These are phyloP conservation scores for Arthroderma uncinatum DNA, from an alignment of 2,329 filamentous ascomycete genomes.

Conservation along the genomic window DNA sequence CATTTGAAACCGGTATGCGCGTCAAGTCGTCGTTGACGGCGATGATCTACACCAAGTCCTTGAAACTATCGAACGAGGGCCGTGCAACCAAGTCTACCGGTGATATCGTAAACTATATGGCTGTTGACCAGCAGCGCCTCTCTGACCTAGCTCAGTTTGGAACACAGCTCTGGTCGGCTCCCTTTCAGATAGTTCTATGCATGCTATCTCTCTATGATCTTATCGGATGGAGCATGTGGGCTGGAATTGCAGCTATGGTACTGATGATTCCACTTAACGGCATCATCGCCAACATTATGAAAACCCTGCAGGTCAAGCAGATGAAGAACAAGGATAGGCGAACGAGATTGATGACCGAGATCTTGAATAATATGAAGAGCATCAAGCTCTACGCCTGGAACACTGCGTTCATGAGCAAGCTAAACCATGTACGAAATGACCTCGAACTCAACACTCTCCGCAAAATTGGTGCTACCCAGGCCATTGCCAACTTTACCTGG, in stretches of 20 bases:
- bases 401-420: conserved; percentile 90
- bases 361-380: conserved; percentile 98
- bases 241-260: conserved; percentile 88
- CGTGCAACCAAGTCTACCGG: conserved; percentile 80
- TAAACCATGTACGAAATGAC: conserved; percentile 93
- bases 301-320: conserved; percentile 83
- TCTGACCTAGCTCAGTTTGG: conserved; percentile 93
- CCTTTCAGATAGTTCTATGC: conserved; percentile 90
- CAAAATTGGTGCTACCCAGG: conserved; percentile 89
- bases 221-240: conserved; percentile 91
- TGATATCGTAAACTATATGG: conserved; percentile 99
- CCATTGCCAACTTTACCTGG: conserved; percentile 96
- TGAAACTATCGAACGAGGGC: conserved; percentile 86
- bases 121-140: conserved; percentile 88
- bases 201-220: conserved; percentile 93
- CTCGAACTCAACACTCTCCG: conserved; percentile 88
- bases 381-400: conserved; percentile 99
- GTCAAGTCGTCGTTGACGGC: conserved; percentile 86
- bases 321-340: conserved; percentile 99
- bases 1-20: conserved; percentile 92
- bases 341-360: conserved; percentile 89
- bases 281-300: conserved; percentile 83
- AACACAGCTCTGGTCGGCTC: conserved; percentile 91
- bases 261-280: conserved; percentile 96
- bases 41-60: conserved; percentile 83